Conservation (phyloP, 1,284 basidiomycete genomes). For the Takashimella tepidaria region DNA sequence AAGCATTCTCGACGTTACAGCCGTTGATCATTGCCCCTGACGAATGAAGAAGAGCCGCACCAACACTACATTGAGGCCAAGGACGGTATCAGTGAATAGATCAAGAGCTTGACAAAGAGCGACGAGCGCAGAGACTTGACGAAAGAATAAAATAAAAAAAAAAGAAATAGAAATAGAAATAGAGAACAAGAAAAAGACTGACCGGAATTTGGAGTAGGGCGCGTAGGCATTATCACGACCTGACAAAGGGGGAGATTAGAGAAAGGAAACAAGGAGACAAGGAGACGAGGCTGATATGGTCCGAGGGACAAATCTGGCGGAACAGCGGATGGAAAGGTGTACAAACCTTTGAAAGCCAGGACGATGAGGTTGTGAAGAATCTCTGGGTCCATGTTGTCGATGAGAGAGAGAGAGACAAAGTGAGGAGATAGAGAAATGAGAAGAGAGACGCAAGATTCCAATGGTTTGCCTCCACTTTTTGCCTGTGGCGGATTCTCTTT, state of each 20-base stretch:
- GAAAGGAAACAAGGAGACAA: too few relatives aligned
- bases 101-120: too few relatives aligned
- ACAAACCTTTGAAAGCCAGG: slow-evolving; percentile 31
- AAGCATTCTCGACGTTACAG: slow-evolving; percentile 85
- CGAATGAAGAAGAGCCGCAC: slow-evolving; percentile 67
- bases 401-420: background rate
- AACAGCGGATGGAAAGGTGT: too few relatives aligned
- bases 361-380: slow-evolving; percentile 35
- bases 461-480: background rate
- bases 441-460: background rate
- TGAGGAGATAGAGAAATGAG: background rate
- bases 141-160: background rate
- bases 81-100: background rate
- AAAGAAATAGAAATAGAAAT: background rate
- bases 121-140: too few relatives aligned
- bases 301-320: too few relatives aligned
- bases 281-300: too few relatives aligned
- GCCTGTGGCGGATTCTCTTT: too few relatives aligned
- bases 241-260: too few relatives aligned
- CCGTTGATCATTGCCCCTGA: slow-evolving; percentile 72
- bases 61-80: slow-evolving; percentile 53
- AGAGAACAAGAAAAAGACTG: slow-evolving; percentile 8
- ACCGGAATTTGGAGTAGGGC: slow-evolving; percentile 76
- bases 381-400: slow-evolving; percentile 14
- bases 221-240: slow-evolving; percentile 60